phyloP scores from a whole-genome alignment of 2,329 filamentous ascomycete species.

The Cordyceps tenuipes region DNA sequence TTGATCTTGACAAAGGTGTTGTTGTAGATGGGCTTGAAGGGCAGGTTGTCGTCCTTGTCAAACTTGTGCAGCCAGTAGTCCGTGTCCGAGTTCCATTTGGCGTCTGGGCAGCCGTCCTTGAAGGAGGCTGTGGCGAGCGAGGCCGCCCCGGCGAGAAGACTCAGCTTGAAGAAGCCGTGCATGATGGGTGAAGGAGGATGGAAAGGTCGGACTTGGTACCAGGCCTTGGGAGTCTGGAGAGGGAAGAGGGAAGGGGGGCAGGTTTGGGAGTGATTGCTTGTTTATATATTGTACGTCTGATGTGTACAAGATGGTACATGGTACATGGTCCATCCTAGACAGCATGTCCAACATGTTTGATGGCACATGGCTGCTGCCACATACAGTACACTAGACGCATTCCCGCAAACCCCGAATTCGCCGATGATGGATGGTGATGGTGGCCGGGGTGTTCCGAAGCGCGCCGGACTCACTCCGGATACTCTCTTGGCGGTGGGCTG shows the following conservation, averaged over 20 bases:
- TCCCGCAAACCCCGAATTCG: background rate
- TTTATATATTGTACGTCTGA: too few species aligned
- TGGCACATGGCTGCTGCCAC: too few species aligned
- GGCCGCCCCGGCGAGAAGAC: background rate
- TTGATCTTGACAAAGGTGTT: constrained; percentile 11
- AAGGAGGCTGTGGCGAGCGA: constrained; percentile 4
- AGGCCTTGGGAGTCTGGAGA: background rate
- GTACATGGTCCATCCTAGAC: too few species aligned
- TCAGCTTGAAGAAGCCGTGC: constrained; percentile 1
- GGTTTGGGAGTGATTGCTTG: background rate
- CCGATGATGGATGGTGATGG: background rate
- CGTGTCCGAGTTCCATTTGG: constrained; percentile 9
- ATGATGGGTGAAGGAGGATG: background rate
- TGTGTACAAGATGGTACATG: background rate
- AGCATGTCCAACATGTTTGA: too few species aligned
- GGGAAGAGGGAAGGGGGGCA: background rate
- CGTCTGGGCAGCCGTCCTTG: constrained; percentile 6
- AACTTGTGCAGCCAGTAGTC: constrained; percentile 10
- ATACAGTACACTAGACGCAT: background rate
- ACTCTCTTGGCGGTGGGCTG: background rate
- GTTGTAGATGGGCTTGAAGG: constrained; percentile 8
- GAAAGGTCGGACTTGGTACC: background rate
- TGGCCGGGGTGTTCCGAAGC: background rate
- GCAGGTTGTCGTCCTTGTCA: background rate
- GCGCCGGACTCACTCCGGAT: background rate